Conservation (phyloP, 768 basidiomycete species). For the Stropharia rugosoannulata region DNA sequence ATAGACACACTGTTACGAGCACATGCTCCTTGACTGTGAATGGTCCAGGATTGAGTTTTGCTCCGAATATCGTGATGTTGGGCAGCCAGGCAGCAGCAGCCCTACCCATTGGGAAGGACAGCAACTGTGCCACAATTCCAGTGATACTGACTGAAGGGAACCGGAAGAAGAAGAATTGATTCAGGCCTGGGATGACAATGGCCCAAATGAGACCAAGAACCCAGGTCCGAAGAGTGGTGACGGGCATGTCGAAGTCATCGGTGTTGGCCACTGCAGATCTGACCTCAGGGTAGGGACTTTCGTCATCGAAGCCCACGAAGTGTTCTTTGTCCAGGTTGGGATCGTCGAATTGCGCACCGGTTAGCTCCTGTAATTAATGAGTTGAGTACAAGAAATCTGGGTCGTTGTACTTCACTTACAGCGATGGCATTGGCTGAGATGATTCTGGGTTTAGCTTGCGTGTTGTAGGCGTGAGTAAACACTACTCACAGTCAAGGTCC, state of each 20-base stretch:
- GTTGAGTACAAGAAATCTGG: neutral
- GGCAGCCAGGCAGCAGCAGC: slow-evolving; percentile 55
- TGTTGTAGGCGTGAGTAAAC: neutral
- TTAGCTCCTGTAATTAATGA: slow-evolving; percentile 23
- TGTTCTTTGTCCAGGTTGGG: slow-evolving; percentile 43
- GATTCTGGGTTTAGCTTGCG: neutral
- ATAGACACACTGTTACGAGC: slow-evolving; percentile 42
- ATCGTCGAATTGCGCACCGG: slow-evolving; percentile 40
- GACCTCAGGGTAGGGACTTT: slow-evolving; percentile 80
- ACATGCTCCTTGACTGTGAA: slow-evolving; percentile 82
- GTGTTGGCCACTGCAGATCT: slow-evolving; percentile 66
- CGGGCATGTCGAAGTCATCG: slow-evolving; percentile 60
- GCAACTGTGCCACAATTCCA: slow-evolving; percentile 63
- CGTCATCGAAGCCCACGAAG: slow-evolving; percentile 46
- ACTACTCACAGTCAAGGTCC: slow-evolving; percentile 25
- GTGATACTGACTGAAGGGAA: slow-evolving; percentile 37
- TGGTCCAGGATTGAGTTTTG: slow-evolving; percentile 70
- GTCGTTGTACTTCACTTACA: slow-evolving; percentile 15
- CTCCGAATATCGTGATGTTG: slow-evolving; percentile 53
- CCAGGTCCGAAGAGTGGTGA: slow-evolving; percentile 51
- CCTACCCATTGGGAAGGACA: slow-evolving; percentile 69
- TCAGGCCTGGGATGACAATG: slow-evolving; percentile 53
- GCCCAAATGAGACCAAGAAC: slow-evolving; percentile 54
- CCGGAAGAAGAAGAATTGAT: slow-evolving; percentile 57
- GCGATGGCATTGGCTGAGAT: slow-evolving; percentile 26